Base-by-base conservation (phyloP, 2,329 filamentous ascomycete species). In the Colletotrichum sp. region DNA sequence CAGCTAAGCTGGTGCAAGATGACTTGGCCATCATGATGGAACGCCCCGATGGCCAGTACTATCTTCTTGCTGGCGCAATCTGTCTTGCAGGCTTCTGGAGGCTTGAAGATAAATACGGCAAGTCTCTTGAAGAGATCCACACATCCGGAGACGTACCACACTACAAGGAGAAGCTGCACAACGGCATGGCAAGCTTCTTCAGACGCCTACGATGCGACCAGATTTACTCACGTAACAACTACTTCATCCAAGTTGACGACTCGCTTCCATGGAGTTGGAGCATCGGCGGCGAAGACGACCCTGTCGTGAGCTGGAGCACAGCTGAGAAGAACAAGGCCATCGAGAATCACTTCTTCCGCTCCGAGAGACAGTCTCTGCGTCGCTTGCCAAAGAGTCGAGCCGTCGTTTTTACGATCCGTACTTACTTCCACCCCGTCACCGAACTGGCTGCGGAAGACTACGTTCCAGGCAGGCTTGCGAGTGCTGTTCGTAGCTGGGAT, bases 191-290 rank as follows among this genome's bases (percentile, higher is more conserved):
- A 86, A 95, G 94, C 82, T 96, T 98, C 86, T 97, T 98, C 86
- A 88, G 91, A 0, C 87, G 95, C 0, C 83, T 97, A 0, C 89
- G 90, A 80, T 93, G 93, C 2, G 92, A 95, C 57, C 91, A 92
- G 60, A 89, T 89, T n/a, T 87, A 88, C 75, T 84, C 82, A 68
- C 88, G 95, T 74, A 95, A 96, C 82, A 96, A 97, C 82, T 98
- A 97, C 84, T 98, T 98, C 86, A 90, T 98, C 77, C 95, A 98
- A 84, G 94, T 97, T 2, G 95, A 98, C 81, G 94, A 96, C 72
- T 85, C 89, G 7, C 87, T 98, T 2, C 87, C 93, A 1, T 98
- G 95, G 95, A 94, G 93, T 75, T 86, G 88, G 80, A 94, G 92
- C 79, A 96, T 98, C 78, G 95, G 95, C 1, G 79, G 85, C 18